Evolutionary conservation across 2,329 filamentous ascomycete genomes (phyloP).

Genomic region (Chaetothyriales sp.): DNA sequence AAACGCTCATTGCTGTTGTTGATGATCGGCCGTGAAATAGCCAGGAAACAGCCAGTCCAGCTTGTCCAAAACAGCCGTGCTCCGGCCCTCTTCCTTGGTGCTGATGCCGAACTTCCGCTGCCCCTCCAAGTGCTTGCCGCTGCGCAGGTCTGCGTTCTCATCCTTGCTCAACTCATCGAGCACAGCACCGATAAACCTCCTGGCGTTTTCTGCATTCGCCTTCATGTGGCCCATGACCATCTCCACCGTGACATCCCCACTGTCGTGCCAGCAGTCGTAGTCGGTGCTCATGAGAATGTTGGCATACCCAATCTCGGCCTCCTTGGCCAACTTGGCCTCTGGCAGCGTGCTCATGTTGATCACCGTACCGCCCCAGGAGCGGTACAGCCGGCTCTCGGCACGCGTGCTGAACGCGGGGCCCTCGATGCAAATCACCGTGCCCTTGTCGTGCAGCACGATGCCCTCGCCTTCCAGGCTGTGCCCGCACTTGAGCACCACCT

Average conservation of each 20-base stretch:
- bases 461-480: constrained; percentile 65
- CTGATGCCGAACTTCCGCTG: constrained; percentile 66
- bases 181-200: constrained; percentile 68
- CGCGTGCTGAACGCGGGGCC: constrained; percentile 97
- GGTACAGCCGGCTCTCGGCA: constrained; percentile 90
- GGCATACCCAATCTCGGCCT: constrained; percentile 92
- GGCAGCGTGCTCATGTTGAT: constrained; percentile 98
- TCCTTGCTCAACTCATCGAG: constrained; percentile 70
- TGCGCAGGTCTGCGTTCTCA: constrained; percentile 59
- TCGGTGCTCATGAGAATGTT: constrained; percentile 99
- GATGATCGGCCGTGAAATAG: constrained; percentile 7
- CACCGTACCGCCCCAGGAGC: constrained; percentile 78
- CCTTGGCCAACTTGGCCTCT: constrained; percentile 87
- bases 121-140: constrained; percentile 68
- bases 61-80: constrained; percentile 59
- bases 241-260: constrained; percentile 75
- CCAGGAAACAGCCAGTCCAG: constrained; percentile 74
- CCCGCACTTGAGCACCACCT: constrained; percentile 65
- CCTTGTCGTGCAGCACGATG: constrained; percentile 67
- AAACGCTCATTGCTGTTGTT: not conserved
- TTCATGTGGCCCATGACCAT: constrained; percentile 98
- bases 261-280: constrained; percentile 93
- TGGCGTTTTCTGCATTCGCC: constrained; percentile 77
- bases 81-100: constrained; percentile 63
- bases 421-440: constrained; percentile 89